These are phyloP conservation scores for Colletotrichum tanaceti DNA, from an alignment of 2,329 filamentous ascomycete species.

Conservation along the genomic window DNA sequence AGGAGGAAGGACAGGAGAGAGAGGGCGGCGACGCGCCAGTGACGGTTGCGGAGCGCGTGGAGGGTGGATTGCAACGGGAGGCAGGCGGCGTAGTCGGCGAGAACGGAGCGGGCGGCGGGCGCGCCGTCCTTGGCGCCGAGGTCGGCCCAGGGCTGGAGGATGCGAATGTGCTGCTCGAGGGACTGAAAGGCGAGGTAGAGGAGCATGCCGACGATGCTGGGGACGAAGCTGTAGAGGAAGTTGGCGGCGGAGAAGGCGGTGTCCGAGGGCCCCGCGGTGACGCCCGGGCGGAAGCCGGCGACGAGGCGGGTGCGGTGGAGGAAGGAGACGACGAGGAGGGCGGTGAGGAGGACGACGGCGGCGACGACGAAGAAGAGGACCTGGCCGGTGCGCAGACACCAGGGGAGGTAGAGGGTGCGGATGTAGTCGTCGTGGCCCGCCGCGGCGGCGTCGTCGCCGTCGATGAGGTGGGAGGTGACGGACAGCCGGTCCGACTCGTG, in stretches of 20 bases:
- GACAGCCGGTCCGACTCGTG: slow-evolving; percentile 45
- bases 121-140: slow-evolving; percentile 68
- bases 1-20: slow-evolving; percentile 70
- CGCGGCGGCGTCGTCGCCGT: slow-evolving; percentile 44
- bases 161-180: slow-evolving; percentile 73
- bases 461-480: slow-evolving; percentile 45
- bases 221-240: slow-evolving; percentile 85
- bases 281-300: slow-evolving; percentile 76
- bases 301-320: slow-evolving; percentile 73
- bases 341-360: slow-evolving; percentile 71
- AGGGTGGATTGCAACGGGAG: slow-evolving; percentile 70
- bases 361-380: slow-evolving; percentile 75
- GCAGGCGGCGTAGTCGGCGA: slow-evolving; percentile 77
- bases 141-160: slow-evolving; percentile 76
- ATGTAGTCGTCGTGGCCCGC: slow-evolving; percentile 58
- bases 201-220: slow-evolving; percentile 73
- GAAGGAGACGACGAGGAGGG: slow-evolving; percentile 83
- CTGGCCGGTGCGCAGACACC: slow-evolving; percentile 76
- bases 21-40: slow-evolving; percentile 73
- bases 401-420: slow-evolving; percentile 75
- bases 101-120: slow-evolving; percentile 70
- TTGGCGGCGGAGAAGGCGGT: slow-evolving; percentile 85
- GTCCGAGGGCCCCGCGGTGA: slow-evolving; percentile 68
- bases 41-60: slow-evolving; percentile 68
- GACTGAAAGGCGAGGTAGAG: slow-evolving; percentile 75